These are phyloP conservation scores for Pestalotiopsis sp. DNA, from an alignment of 2,329 filamentous ascomycete genomes.

Conservation along the genomic window DNA sequence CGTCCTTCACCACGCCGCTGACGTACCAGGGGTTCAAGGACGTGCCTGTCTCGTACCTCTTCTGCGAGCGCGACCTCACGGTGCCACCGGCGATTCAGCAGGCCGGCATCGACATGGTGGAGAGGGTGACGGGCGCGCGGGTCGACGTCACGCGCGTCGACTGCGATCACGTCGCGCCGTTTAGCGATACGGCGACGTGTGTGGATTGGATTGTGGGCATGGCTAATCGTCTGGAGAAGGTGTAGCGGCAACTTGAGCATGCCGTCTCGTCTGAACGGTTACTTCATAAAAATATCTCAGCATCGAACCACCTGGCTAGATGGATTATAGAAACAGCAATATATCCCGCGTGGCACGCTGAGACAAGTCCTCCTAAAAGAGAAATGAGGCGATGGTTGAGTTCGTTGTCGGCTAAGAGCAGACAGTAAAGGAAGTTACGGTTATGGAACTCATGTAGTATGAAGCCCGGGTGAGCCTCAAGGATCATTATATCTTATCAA, in stretches of 20 bases:
- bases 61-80: conserved; percentile 36
- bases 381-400: background rate
- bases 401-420: background rate
- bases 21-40: conserved; percentile 42
- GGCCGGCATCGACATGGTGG: conserved; percentile 29
- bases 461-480: background rate
- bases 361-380: background rate
- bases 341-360: background rate
- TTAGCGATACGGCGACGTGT: conserved; percentile 26
- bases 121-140: conserved; percentile 21
- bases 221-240: background rate
- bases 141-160: conserved; percentile 39
- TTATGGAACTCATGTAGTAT: background rate
- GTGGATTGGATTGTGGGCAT: conserved; percentile 22
- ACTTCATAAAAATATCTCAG: too few species aligned
- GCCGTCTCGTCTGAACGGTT: too few species aligned
- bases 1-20: conserved; percentile 33
- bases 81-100: conserved; percentile 35
- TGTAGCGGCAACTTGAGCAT: background rate
- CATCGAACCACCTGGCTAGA: too few species aligned
- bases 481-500: background rate
- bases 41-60: conserved; percentile 39
- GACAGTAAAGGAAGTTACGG: background rate
- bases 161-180: conserved; percentile 34
- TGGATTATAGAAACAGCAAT: too few species aligned